phyloP scores from a whole-genome alignment of 2,329 filamentous ascomycete genomes.

The Pyrenophora seminiperda region DNA sequence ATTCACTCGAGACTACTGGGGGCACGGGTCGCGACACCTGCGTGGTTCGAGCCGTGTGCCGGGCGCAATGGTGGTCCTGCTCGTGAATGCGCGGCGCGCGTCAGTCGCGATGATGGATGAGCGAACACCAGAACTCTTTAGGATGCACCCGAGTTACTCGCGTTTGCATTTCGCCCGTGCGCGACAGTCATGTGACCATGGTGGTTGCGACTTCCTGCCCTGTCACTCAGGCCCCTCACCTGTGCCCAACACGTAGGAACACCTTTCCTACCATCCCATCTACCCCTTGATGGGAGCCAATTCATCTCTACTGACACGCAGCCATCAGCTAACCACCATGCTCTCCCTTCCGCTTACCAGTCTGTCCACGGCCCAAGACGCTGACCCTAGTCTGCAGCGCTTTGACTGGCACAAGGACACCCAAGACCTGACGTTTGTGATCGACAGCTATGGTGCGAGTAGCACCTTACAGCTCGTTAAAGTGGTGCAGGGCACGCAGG shows the following conservation, averaged over 20 bases:
- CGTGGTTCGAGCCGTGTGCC: conserved; percentile 26
- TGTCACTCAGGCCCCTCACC: not conserved
- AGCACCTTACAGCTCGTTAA: conserved; percentile 43
- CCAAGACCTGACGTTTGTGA: conserved; percentile 38
- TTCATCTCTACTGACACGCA: conserved; percentile 8
- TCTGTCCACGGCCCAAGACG: conserved; percentile 42
- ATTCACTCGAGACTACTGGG: conserved; percentile 23
- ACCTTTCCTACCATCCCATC: not conserved
- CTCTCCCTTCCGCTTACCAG: conserved; percentile 41
- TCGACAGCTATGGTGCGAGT: conserved; percentile 39
- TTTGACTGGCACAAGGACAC: conserved; percentile 47
- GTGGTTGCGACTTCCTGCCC: conserved; percentile 22
- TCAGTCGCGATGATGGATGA: conserved; percentile 38
- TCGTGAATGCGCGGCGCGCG: conserved; percentile 39
- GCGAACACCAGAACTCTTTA: conserved; percentile 41
- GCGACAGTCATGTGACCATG: conserved; percentile 25
- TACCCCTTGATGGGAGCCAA: not conserved
- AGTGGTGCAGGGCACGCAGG: conserved; percentile 49
- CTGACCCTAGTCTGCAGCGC: conserved; percentile 29
- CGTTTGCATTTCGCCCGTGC: conserved; percentile 13
- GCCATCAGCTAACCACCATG: conserved; percentile 24
- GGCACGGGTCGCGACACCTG: conserved; percentile 26
- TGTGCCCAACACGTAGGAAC: not conserved
- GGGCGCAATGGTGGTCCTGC: conserved; percentile 31
- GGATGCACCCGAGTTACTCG: conserved; percentile 28